phyloP scores from a whole-genome alignment of 2,329 filamentous ascomycete genomes.

The Sarocladium strictum region DNA sequence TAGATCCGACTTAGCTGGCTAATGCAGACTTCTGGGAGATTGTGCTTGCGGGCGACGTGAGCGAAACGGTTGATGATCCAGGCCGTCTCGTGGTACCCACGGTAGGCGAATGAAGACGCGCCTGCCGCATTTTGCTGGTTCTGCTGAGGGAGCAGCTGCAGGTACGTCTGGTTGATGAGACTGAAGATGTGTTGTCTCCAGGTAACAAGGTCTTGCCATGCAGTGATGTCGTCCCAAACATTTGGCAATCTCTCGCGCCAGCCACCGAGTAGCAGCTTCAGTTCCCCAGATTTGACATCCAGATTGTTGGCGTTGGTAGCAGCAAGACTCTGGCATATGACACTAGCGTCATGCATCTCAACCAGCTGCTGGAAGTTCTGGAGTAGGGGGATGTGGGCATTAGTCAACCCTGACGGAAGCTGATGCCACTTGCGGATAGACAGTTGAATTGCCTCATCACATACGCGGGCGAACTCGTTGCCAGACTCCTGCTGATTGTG shows the following conservation, averaged over 20 bases:
- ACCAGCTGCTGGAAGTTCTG: constrained; percentile 98
- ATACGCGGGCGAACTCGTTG: constrained; percentile 80
- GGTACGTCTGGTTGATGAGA: constrained; percentile 90
- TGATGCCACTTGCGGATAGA: constrained; percentile 99
- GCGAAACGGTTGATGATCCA: constrained; percentile 99
- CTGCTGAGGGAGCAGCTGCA: constrained; percentile 74
- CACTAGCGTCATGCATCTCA: constrained; percentile 92
- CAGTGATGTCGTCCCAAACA: constrained; percentile 98
- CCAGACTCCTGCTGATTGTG: constrained; percentile 76
- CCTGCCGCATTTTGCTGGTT: constrained; percentile 72
- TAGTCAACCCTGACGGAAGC: constrained; percentile 86
- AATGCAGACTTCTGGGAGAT: constrained; percentile 94
- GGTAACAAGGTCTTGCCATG: constrained; percentile 98
- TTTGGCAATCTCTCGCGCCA: constrained; percentile 96
- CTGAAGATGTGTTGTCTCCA: constrained; percentile 99
- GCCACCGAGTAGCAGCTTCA: constrained; percentile 87
- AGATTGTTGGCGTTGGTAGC: constrained; percentile 80
- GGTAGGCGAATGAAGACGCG: constrained; percentile 84
- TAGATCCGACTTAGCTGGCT: constrained; percentile 96
- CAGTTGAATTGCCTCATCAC: constrained; percentile 94
- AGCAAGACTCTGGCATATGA: constrained; percentile 87
- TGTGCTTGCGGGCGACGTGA: constrained; percentile 95
- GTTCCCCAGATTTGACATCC: constrained; percentile 89
- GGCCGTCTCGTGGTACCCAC: constrained; percentile 95
- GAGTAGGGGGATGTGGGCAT: constrained; percentile 88